A percentile compares a stretch with the other conserved stretches of the same genome.
phyloP scores from a whole-genome alignment of 345 rosid species.

The Gossypium thurberi region DNA sequence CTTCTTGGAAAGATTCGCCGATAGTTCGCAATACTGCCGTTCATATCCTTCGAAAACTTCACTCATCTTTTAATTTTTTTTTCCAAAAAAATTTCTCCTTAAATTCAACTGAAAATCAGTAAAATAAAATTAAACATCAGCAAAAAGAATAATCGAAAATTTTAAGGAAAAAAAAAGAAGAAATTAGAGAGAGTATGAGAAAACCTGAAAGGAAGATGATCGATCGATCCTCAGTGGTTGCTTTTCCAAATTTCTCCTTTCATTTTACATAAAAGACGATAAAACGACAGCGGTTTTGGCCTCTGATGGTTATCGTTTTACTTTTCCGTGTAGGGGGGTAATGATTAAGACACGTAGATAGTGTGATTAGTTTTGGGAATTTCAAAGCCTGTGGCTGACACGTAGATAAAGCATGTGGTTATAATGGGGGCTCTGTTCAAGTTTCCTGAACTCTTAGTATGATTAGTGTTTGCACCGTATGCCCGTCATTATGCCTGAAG shows the following conservation, averaged over 20 bases:
- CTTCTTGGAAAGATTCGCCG: conserved; percentile 50
- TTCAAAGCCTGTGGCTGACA: not conserved
- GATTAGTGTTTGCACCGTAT: not conserved
- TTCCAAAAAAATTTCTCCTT: not conserved
- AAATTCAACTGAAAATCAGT: not conserved
- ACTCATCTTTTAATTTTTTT: conserved; percentile 34
- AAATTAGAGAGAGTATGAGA: not conserved
- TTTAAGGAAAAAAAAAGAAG: not conserved
- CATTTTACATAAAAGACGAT: not conserved
- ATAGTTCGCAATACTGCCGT: conserved; percentile 61
- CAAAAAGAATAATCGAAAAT: not conserved
- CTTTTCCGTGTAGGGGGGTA: not conserved
- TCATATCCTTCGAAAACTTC: conserved; percentile 51
- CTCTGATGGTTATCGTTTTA: not conserved
- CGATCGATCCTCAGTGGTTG: not conserved
- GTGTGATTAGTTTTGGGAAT: not conserved
- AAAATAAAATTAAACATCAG: not conserved
- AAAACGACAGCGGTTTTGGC: conserved; percentile 6
- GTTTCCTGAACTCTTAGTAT: not conserved
- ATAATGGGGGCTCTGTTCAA: too few species aligned
- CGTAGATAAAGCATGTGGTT: not conserved
- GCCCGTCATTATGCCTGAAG: too few species aligned
- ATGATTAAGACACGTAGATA: not conserved
- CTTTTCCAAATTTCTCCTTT: not conserved
- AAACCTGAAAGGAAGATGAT: not conserved